A percentile compares a stretch with the other conserved stretches of the same genome.
Conservation (phyloP, 768 basidiomycete genomes). For the Amanita thiersii region DNA sequence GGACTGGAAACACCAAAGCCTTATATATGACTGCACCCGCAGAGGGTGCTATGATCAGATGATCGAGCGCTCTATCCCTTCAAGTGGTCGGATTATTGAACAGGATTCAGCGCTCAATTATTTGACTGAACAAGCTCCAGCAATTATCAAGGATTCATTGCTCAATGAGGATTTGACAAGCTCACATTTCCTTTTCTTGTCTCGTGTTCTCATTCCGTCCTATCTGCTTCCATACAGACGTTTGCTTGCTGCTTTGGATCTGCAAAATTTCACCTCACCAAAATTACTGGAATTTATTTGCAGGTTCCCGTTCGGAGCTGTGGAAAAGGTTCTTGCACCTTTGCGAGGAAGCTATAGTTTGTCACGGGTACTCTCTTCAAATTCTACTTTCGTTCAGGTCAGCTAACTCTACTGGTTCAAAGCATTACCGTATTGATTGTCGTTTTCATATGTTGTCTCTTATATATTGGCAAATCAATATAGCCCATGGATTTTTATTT, state of each 20-base stretch:
- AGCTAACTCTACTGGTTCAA: slow-evolving; percentile 14
- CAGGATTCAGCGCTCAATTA: slow-evolving; percentile 40
- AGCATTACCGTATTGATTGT: slow-evolving; percentile 13
- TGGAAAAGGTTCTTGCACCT: slow-evolving; percentile 3
- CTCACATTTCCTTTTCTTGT: slow-evolving; percentile 17
- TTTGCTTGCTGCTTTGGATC: background rate
- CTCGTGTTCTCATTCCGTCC: slow-evolving; percentile 13
- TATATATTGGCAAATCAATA: slow-evolving; percentile 15
- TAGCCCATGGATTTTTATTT: slow-evolving; percentile 48
- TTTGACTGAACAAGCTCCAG: slow-evolving; percentile 30
- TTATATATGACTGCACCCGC: slow-evolving; percentile 26
- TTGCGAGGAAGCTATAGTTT: slow-evolving; percentile 4
- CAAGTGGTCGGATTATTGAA: slow-evolving; percentile 35
- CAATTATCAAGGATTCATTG: slow-evolving; percentile 17
- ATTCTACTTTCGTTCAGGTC: slow-evolving; percentile 36
- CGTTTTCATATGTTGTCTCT: slow-evolving; percentile 12
- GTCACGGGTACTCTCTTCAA: slow-evolving; percentile 21
- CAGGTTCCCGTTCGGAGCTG: background rate
- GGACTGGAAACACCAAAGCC: slow-evolving; percentile 10
- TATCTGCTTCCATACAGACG: background rate
- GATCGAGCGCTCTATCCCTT: slow-evolving; percentile 11
- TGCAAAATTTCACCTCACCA: background rate
- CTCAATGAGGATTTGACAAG: slow-evolving; percentile 10
- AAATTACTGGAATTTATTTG: background rate
- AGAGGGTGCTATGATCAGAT: slow-evolving; percentile 20